Percentiles rank a stretch among this genome's conserved stretches.
Conservation (phyloP, 139 green algal genomes). For the Tetradesmus obliquus region DNA sequence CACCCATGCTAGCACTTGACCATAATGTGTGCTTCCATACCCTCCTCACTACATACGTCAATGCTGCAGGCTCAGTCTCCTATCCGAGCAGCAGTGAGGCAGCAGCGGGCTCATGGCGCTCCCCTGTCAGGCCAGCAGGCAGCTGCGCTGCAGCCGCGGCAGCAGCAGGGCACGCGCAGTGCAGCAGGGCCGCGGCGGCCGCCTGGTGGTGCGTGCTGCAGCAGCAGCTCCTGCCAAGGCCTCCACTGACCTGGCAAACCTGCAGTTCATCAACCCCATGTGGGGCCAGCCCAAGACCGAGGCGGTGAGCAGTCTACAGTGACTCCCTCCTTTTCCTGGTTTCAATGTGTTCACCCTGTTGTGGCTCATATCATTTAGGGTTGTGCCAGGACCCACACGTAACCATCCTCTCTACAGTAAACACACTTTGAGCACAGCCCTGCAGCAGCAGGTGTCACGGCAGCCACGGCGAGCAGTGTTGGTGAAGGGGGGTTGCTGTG, state of each 20-base stretch:
- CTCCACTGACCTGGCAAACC: not conserved
- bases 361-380: no score
- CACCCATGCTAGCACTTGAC: no score
- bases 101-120: not conserved
- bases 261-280: slow-evolving; percentile 50
- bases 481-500: no score
- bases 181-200: not conserved
- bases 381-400: no score
- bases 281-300: slow-evolving; percentile 26
- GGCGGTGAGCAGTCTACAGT: not conserved
- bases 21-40: no score
- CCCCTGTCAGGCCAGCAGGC: not conserved
- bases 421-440: not conserved
- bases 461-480: not conserved
- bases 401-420: no score
- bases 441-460: not conserved
- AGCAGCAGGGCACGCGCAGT: not conserved
- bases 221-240: not conserved
- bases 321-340: not conserved
- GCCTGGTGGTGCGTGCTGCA: not conserved
- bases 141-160: not conserved
- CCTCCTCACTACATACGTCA: not conserved
- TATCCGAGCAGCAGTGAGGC: not conserved
- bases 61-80: not conserved
- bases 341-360: no score